A percentile compares a stretch with the other conserved stretches of the same genome.
Conservation (phyloP, 345 rosid species). For the Brassica napus region DNA sequence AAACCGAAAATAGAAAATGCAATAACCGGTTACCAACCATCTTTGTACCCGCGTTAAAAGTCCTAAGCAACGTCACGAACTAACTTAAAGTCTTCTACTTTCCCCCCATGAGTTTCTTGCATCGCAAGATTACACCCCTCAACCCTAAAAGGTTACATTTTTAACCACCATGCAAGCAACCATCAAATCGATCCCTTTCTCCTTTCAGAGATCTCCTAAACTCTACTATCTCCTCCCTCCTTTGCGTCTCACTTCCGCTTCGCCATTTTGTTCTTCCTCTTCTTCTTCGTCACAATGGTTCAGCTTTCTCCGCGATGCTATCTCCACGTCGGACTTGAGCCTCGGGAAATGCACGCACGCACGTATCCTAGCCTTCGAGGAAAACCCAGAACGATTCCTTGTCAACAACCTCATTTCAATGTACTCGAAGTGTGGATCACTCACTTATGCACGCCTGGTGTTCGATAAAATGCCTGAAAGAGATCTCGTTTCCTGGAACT, state of each 20-base stretch:
- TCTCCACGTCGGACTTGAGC: slow-evolving; percentile 45
- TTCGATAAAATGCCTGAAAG: slow-evolving; percentile 53
- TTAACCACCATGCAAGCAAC: slow-evolving; percentile 31
- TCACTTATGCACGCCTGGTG: slow-evolving; percentile 49
- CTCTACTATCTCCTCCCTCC: slow-evolving; percentile 3
- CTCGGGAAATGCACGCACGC: slow-evolving; percentile 56
- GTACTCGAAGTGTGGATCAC: slow-evolving; percentile 59
- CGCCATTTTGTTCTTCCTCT: not conserved
- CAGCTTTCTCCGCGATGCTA: slow-evolving; percentile 54
- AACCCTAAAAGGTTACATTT: slow-evolving; percentile 21
- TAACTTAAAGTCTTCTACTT: not conserved
- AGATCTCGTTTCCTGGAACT: slow-evolving; percentile 64
- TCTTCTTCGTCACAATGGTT: slow-evolving; percentile 50
- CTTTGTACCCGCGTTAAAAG: not conserved
- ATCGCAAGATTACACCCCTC: slow-evolving; percentile 12
- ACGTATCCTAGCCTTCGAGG: slow-evolving; percentile 41
- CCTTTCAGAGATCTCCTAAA: slow-evolving; percentile 10
- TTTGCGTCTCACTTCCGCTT: not conserved
- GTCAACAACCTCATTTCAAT: slow-evolving; percentile 54
- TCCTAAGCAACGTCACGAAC: not conserved
- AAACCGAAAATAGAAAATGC: not conserved
- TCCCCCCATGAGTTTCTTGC: slow-evolving; percentile 22
- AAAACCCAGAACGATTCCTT: slow-evolving; percentile 49
- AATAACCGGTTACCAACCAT: slow-evolving; percentile 8
- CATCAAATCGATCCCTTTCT: slow-evolving; percentile 18